These are phyloP conservation scores for Citropsis articulata DNA, from an alignment of 345 rosid genomes.

Conservation along the genomic window DNA sequence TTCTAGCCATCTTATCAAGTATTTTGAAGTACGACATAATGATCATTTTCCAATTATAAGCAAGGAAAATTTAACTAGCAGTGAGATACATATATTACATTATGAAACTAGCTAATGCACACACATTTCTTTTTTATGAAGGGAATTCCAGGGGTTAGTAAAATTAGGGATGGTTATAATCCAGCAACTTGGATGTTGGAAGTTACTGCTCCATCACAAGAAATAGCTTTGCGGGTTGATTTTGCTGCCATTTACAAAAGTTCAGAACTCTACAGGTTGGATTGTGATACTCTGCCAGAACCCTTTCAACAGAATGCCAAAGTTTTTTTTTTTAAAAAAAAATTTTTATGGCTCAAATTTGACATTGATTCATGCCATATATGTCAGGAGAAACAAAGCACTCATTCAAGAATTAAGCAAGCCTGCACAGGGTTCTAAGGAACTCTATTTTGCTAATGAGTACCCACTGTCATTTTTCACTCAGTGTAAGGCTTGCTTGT, in stretches of 20 bases:
- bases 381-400: conserved; percentile 40
- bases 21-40: conserved; percentile 38
- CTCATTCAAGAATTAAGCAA: conserved; percentile 29
- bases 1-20: conserved; percentile 33
- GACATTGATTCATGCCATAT: not conserved
- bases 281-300: not conserved
- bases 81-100: not conserved
- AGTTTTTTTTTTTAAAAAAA: not conserved
- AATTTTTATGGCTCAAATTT: not conserved
- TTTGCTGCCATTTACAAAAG: conserved; percentile 36
- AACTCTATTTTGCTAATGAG: conserved; percentile 30
- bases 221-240: conserved; percentile 34
- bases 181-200: conserved; percentile 67
- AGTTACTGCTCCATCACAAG: conserved; percentile 37
- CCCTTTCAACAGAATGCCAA: not conserved
- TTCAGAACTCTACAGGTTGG: conserved; percentile 42
- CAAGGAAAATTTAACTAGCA: too few relatives aligned
- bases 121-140: conserved; percentile 1
- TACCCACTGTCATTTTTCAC: conserved; percentile 30
- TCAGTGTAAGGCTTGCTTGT: conserved; percentile 41
- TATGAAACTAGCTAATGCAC: not conserved
- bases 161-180: conserved; percentile 43
- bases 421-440: conserved; percentile 35
- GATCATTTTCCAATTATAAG: not conserved
- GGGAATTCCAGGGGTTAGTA: conserved; percentile 35